These are phyloP conservation scores for Colletotrichum theobromicola DNA, from an alignment of 2,329 filamentous ascomycete genomes.

Conservation along the genomic window DNA sequence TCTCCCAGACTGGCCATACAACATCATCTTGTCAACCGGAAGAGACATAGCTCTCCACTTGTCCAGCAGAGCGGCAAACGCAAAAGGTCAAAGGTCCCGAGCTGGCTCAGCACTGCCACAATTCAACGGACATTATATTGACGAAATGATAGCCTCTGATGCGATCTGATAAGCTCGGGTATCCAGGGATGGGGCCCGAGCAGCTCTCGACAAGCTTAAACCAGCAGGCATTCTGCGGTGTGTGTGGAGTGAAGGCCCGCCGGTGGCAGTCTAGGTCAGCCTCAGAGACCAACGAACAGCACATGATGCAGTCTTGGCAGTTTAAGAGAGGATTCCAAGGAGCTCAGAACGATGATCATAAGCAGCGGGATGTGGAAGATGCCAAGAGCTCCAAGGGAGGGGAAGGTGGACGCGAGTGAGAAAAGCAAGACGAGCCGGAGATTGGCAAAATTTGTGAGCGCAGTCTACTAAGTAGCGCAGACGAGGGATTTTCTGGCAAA, in stretches of 20 bases:
- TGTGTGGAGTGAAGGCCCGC: conserved; percentile 7
- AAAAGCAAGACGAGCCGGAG: background rate
- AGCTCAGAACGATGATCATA: background rate
- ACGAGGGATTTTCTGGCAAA: conserved; percentile 16
- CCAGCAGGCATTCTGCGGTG: background rate
- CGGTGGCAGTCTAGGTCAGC: background rate
- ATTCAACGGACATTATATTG: background rate
- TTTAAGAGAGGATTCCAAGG: background rate
- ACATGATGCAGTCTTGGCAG: conserved; percentile 18
- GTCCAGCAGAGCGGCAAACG: background rate
- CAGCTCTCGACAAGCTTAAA: conserved; percentile 8
- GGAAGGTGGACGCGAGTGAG: conserved; percentile 6
- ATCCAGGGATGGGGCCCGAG: background rate
- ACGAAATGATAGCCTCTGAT: background rate
- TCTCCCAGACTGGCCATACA: background rate
- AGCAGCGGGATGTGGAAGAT: background rate
- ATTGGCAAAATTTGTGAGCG: background rate
- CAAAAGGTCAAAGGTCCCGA: background rate
- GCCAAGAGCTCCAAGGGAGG: background rate
- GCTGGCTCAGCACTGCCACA: conserved; percentile 9
- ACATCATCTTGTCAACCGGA: background rate
- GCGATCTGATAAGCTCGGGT: conserved; percentile 12
- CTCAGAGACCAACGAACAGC: conserved; percentile 5
- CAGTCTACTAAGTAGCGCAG: background rate
- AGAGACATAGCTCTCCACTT: conserved; percentile 10